A percentile compares a stretch with the other conserved stretches of the same genome.
Evolutionary conservation across 2,329 filamentous ascomycete species (phyloP).

Genomic region (Talaromyces sp.): DNA sequence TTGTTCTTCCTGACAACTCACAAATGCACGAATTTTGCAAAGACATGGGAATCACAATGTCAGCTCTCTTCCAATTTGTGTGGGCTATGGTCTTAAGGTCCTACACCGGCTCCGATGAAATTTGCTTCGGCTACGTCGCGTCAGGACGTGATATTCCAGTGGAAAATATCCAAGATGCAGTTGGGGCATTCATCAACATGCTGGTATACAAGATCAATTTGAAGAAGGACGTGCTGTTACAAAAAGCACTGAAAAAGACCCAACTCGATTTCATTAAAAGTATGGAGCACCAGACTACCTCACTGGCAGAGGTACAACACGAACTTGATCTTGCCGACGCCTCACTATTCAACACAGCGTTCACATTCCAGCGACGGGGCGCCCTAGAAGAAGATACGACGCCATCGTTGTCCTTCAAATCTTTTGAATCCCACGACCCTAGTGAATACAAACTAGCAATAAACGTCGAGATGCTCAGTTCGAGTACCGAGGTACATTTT

Average conservation of each 20-base stretch:
- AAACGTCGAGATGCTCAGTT: constrained; percentile 20
- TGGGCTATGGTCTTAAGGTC: constrained; percentile 41
- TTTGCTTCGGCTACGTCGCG: constrained; percentile 40
- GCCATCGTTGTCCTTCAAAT: constrained; percentile 5
- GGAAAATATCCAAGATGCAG: constrained; percentile 28
- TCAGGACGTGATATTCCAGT: constrained; percentile 32
- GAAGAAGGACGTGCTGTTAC: constrained; percentile 18
- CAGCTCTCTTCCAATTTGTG: constrained; percentile 32
- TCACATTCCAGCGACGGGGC: constrained; percentile 17
- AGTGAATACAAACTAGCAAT: constrained; percentile 22
- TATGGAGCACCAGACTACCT: constrained; percentile 14
- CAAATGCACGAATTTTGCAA: constrained; percentile 21
- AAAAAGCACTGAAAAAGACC: constrained; percentile 16
- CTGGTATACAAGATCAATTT: constrained; percentile 20
- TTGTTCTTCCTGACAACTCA: constrained; percentile 15
- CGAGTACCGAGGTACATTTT: constrained; percentile 45
- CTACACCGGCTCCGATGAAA: constrained; percentile 39
- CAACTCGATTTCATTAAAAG: constrained; percentile 16
- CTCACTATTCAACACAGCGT: constrained; percentile 26
- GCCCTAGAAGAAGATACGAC: neutral
- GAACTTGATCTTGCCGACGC: constrained; percentile 20
- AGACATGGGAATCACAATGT: constrained; percentile 14
- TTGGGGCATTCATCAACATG: constrained; percentile 23
- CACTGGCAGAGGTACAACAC: constrained; percentile 20
- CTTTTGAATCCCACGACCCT: constrained; percentile 5